Evolutionary conservation across 208 protist species (phyloP).

Genomic region (Leishmania aethiopica): DNA sequence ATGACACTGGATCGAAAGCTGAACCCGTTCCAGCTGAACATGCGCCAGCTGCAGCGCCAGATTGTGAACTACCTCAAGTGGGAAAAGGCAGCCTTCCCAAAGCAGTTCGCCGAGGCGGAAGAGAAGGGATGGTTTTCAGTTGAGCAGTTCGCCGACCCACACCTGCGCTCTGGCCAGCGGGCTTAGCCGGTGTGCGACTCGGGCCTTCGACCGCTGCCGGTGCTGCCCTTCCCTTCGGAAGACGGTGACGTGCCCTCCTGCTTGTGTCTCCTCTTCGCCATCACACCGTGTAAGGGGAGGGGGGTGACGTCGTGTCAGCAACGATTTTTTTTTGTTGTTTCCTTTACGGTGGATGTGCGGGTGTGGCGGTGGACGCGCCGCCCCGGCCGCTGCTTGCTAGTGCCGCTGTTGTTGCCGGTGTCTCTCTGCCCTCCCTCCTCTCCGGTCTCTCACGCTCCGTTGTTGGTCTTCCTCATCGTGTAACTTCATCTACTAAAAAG

Average conservation of each 20-base stretch:
- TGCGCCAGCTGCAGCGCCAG: constrained; percentile 82
- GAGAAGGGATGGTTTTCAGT: constrained; percentile 75
- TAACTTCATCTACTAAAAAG: background rate
- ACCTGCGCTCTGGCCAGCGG: constrained; percentile 43
- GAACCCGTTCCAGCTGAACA: constrained; percentile 88
- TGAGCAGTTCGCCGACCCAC: constrained; percentile 62
- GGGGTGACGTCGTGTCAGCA: no score
- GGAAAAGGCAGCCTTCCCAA: constrained; percentile 80
- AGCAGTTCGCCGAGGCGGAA: constrained; percentile 71
- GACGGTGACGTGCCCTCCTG: background rate
- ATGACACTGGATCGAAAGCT: constrained; percentile 84
- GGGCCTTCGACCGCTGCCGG: background rate
- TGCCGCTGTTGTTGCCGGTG: background rate
- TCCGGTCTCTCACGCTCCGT: background rate
- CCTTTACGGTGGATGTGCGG: background rate
- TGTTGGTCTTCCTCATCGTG: background rate
- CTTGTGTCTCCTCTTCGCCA: background rate
- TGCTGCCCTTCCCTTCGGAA: background rate
- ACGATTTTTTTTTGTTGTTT: background rate
- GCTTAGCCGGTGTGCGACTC: background rate
- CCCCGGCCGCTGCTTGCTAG: background rate
- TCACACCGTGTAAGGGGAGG: background rate
- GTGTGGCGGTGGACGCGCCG: background rate
- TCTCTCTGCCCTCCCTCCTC: background rate
- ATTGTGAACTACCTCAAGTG: constrained; percentile 83